Evolutionary conservation across 1,284 basidiomycete species (phyloP).

Genomic region (Cystobasidium slooffiae): DNA sequence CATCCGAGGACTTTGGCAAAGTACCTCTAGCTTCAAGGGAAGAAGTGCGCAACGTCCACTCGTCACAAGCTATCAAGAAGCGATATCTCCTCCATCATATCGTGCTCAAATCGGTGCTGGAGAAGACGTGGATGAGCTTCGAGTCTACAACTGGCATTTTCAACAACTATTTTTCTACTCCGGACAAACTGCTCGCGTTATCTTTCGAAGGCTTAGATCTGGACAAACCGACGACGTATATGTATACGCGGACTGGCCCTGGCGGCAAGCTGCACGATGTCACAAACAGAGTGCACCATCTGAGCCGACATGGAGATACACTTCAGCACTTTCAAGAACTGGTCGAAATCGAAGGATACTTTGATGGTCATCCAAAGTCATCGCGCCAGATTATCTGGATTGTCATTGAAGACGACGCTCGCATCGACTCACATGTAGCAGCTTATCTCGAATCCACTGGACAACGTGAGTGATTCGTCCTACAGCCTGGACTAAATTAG

Average conservation of each 20-base stretch:
- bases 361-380: constrained; percentile 11
- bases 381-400: constrained; percentile 31
- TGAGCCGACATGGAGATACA: constrained; percentile 22
- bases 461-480: constrained; percentile 1
- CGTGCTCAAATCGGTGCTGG: constrained; percentile 2
- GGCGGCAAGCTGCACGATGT: constrained; percentile 26
- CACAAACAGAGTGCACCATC: constrained; percentile 6
- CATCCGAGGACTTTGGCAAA: constrained; percentile 10
- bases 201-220: constrained; percentile 18
- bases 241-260: constrained; percentile 36
- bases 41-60: background rate
- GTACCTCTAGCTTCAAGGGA: constrained; percentile 1
- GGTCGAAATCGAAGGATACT: constrained; percentile 20
- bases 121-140: constrained; percentile 12
- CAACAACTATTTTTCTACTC: constrained; percentile 20
- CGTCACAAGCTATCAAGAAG: constrained; percentile 1
- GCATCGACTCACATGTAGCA: constrained; percentile 18
- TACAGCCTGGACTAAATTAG: background rate
- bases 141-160: constrained; percentile 2
- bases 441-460: constrained; percentile 12
- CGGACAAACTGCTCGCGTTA: constrained; percentile 17
- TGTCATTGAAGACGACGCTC: constrained; percentile 28
- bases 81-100: constrained; percentile 35
- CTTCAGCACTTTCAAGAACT: constrained; percentile 19
- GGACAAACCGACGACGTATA: constrained; percentile 31